Percentiles rank a stretch among this genome's conserved stretches.
Conservation (phyloP, 768 basidiomycete genomes). For the Amyloporia xantha region DNA sequence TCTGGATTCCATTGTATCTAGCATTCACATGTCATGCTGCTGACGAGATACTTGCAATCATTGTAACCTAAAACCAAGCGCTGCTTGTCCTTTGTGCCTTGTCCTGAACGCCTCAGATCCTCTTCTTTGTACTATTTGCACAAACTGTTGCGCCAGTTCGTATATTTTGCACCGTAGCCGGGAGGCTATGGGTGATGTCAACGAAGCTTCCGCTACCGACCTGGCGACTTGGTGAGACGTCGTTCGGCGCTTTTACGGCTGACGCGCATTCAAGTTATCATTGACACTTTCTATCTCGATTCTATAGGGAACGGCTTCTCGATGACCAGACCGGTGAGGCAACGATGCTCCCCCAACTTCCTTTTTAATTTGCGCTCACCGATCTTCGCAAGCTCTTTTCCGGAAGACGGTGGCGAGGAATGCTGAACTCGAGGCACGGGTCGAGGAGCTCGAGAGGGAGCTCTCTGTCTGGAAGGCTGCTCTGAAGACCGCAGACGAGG, state of each 20-base stretch:
- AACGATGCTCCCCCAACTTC: neutral
- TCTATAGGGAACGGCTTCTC: constrained; percentile 26
- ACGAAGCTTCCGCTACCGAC: constrained; percentile 6
- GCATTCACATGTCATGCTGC: no score
- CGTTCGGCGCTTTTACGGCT: neutral
- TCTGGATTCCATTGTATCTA: no score
- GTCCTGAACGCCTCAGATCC: no score
- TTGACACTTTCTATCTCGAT: neutral
- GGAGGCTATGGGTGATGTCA: constrained; percentile 15
- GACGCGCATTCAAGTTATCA: neutral
- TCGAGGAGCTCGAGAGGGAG: constrained; percentile 34
- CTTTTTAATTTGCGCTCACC: neutral
- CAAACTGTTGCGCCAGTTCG: no score
- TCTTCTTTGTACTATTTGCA: no score
- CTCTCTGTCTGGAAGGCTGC: constrained; percentile 35
- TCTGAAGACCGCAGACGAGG: constrained; percentile 28
- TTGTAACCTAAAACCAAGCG: no score
- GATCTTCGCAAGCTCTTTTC: constrained; percentile 24
- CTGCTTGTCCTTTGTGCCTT: no score
- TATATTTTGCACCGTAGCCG: no score
- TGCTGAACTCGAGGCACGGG: constrained; percentile 22
- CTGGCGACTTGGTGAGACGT: constrained; percentile 13
- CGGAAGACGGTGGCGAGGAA: constrained; percentile 26
- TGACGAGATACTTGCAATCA: no score
- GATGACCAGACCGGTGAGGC: constrained; percentile 28